Base-by-base conservation (phyloP, 164 flowering plant species). In the Vitis amurensis region DNA sequence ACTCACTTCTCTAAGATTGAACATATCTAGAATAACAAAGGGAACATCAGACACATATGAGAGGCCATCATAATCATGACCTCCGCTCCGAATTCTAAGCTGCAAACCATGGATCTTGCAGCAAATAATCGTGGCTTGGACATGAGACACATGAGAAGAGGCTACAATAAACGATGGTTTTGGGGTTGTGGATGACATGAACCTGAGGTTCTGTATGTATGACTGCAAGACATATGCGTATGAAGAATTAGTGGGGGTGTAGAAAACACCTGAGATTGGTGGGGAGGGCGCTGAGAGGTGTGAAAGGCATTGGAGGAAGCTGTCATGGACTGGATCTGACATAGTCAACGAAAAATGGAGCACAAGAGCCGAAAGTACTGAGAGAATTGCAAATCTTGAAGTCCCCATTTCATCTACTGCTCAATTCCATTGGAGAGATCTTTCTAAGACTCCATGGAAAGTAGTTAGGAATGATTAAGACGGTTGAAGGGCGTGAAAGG, bases 31-130 rank as follows among this genome's bases (percentile, higher is more conserved):
- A 11, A 71, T 14, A 48, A 71, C n/a, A 44, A 71, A 71, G 3
- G 67, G 67, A 44, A 62, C 53, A 8, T 48, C 27, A 27, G 72
- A 69, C 1, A 64, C 50, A 50, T 71, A 72, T 12, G 75, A 72
- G 2, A 67, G 50, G 19, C 70, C 75, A 50, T 72, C 75, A 16
- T 59, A 72, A 58, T 67, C 75, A n/a, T 72, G 75, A 13, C 75
- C 75, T 1, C 70, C 75, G 47, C 75, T 72, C 19, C 70, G 31
- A 55, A 72, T 61, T 50, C 11, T 66, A 64, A 72, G 44, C 5
- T 61, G 75, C 50, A 72, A 16, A 9, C 55, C 60, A 47, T 59
- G 51, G 11, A 37, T 31, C 12, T 16, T 4, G 17, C n/a, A 29
- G 49, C 75, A 72, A 13, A n/a, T 6, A 3, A 72, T 16, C 19